phyloP scores from a whole-genome alignment of 768 basidiomycete species.

The Kwoniella pini region DNA sequence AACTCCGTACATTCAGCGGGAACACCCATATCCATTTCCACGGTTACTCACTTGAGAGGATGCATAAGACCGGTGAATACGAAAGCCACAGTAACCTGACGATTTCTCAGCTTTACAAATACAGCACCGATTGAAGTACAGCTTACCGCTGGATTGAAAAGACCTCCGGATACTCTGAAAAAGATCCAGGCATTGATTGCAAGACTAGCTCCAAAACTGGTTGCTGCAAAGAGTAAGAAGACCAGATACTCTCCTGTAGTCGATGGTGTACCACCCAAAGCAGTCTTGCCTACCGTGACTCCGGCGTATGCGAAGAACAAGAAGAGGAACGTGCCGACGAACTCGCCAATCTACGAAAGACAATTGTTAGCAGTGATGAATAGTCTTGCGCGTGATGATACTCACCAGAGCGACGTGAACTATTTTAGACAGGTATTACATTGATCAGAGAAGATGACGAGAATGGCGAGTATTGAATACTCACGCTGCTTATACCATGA shows the following conservation, averaged over 20 bases:
- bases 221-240: slow-evolving; percentile 1
- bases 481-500: not conserved
- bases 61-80: slow-evolving; percentile 6
- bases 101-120: too few species aligned
- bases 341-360: not conserved
- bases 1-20: not conserved
- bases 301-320: slow-evolving; percentile 1
- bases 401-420: slow-evolving; percentile 1
- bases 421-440: not conserved
- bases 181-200: slow-evolving; percentile 15
- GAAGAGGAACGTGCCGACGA: slow-evolving; percentile 1
- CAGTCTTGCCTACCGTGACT: not conserved
- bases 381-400: too few species aligned
- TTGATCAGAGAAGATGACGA: too few species aligned
- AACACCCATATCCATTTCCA: too few species aligned
- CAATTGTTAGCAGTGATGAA: too few species aligned
- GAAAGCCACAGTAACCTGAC: slow-evolving; percentile 7
- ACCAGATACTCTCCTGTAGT: not conserved
- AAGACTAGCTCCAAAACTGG: slow-evolving; percentile 13
- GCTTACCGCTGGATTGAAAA: slow-evolving; percentile 12
- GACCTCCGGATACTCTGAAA: slow-evolving; percentile 6
- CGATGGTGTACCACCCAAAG: not conserved
- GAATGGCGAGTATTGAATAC: too few species aligned
- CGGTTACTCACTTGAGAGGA: slow-evolving; percentile 8
- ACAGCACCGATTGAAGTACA: too few species aligned